Conservation (phyloP, 73 alveolate species). For the Tetrahymena thermophila region DNA sequence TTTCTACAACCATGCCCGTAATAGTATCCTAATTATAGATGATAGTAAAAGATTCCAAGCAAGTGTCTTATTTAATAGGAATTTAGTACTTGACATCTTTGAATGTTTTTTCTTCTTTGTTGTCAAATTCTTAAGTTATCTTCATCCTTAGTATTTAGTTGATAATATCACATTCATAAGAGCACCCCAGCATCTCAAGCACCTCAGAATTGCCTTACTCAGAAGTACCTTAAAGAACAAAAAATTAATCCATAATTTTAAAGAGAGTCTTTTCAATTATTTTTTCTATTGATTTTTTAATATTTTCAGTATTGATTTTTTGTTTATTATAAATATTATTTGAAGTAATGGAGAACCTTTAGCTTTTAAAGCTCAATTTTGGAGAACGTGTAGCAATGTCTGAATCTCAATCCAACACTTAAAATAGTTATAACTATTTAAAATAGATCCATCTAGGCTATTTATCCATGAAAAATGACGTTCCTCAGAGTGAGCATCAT, state of each 20-base stretch:
- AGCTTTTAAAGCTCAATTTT: background rate
- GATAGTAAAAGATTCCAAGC: background rate
- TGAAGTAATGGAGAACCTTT: background rate
- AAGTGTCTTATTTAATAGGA: background rate
- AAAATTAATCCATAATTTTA: background rate
- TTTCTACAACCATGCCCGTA: background rate
- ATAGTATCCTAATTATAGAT: background rate
- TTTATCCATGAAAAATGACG: background rate
- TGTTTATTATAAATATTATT: background rate
- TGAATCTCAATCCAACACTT: background rate
- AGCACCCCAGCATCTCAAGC: background rate
- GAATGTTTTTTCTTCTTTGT: background rate
- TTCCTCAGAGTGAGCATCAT: background rate
- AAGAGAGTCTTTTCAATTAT: background rate
- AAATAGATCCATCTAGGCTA: background rate
- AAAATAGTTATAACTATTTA: background rate
- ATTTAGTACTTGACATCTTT: background rate
- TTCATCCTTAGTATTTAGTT: background rate
- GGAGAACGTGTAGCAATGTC: background rate
- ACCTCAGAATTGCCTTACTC: background rate
- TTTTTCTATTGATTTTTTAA: background rate
- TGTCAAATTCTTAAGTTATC: background rate
- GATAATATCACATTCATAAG: background rate
- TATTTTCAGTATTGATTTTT: background rate
- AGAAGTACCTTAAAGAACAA: background rate